A percentile compares a stretch with the other conserved stretches of the same genome.
Conservation (phyloP, 1,284 basidiomycete species). For the Sanguinoderma infundibulare region DNA sequence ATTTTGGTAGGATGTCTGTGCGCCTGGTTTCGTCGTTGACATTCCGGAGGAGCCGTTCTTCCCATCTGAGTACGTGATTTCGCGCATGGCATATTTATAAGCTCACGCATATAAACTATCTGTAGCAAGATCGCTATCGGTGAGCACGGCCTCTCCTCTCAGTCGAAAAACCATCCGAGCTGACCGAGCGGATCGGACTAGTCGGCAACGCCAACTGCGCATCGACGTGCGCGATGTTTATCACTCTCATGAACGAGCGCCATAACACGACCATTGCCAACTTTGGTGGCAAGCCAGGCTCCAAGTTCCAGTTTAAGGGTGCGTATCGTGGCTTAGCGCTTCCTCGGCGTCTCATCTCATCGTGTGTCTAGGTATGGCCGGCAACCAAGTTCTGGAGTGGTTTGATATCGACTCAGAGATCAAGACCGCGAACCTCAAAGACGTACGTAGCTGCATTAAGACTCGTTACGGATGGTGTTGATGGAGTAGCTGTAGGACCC, state of each 20-base stretch:
- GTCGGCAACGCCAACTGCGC: conserved; percentile 59
- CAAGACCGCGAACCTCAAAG: conserved; percentile 62
- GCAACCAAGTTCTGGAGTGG: conserved; percentile 71
- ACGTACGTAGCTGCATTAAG: conserved; percentile 41
- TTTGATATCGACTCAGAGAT: conserved; percentile 64
- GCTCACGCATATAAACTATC: background rate
- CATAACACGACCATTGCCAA: conserved; percentile 59
- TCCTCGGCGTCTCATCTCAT: background rate
- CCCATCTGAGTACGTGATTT: conserved; percentile 46
- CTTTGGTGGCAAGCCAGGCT: conserved; percentile 63
- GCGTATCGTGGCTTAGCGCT: background rate
- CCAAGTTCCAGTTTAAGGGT: conserved; percentile 62
- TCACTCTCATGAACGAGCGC: conserved; percentile 63
- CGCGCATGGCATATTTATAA: background rate
- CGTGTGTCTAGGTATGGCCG: conserved; percentile 53
- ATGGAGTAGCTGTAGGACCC: conserved; percentile 48
- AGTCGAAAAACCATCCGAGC: background rate
- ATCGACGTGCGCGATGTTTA: conserved; percentile 70
- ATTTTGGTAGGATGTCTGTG: conserved; percentile 37
- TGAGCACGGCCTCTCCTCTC: conserved; percentile 27
- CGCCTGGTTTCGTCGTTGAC: conserved; percentile 41
- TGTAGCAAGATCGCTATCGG: conserved; percentile 58
- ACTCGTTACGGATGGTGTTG: background rate
- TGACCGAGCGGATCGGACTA: conserved; percentile 8
- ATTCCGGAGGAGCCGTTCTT: conserved; percentile 60